These are phyloP conservation scores for Tuber aestivum DNA, from an alignment of 495 filamentous ascomycete species.

Conservation along the genomic window DNA sequence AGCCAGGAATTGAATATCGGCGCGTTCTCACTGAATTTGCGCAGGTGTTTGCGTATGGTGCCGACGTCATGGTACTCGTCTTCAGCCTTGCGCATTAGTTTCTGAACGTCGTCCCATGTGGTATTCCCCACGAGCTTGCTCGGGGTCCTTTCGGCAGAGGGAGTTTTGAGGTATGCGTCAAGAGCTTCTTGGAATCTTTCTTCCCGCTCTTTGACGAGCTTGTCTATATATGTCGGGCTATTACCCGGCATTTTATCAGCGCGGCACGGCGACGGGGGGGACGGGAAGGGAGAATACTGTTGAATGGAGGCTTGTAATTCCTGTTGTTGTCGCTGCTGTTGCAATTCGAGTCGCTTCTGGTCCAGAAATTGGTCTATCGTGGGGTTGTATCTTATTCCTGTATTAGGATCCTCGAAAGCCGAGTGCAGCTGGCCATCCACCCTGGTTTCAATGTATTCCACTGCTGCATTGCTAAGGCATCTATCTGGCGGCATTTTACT, in stretches of 20 bases:
- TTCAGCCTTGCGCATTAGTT: neutral
- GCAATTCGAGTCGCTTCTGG: neutral
- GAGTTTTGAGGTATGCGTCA: neutral
- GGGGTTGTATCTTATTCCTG: neutral
- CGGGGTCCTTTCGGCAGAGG: neutral
- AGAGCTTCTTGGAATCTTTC: neutral
- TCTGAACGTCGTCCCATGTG: neutral
- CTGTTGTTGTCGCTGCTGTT: conserved; percentile 1
- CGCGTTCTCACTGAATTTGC: neutral
- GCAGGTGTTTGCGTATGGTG: neutral
- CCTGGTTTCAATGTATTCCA: neutral
- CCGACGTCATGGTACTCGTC: neutral
- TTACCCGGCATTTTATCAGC: too few species aligned
- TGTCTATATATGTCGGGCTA: neutral
- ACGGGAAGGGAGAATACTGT: neutral
- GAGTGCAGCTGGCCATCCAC: neutral
- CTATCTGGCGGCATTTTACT: neutral
- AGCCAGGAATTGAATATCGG: neutral
- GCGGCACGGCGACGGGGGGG: too few species aligned
- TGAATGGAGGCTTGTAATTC: neutral
- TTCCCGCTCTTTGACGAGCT: neutral
- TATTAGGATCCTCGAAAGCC: neutral
- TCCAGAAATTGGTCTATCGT: neutral
- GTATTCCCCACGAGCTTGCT: neutral
- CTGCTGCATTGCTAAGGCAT: neutral